phyloP scores from a whole-genome alignment of 129 eudicot genomes.

The Pulicaria dysenterica region DNA sequence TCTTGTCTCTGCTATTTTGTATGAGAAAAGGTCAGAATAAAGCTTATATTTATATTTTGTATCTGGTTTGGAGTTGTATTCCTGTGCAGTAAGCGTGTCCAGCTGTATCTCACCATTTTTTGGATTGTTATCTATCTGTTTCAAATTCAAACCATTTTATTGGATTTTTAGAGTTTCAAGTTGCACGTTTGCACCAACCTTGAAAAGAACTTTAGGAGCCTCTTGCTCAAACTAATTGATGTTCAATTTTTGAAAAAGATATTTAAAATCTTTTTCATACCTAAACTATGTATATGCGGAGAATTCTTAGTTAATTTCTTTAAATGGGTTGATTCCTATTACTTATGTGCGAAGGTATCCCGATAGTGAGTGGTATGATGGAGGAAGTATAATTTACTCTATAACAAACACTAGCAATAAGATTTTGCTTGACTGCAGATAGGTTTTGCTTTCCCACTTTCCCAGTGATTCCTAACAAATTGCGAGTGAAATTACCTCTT shows the following conservation, averaged over 20 bases:
- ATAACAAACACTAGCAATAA: constrained; percentile 7
- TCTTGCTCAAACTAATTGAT: background rate
- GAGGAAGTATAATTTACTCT: background rate
- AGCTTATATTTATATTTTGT: background rate
- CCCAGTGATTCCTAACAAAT: background rate
- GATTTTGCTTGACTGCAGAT: too few species aligned
- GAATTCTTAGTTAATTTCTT: background rate
- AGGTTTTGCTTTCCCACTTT: too few species aligned
- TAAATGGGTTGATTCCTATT: background rate
- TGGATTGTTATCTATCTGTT: constrained; percentile 1
- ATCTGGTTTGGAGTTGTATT: background rate
- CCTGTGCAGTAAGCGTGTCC: background rate
- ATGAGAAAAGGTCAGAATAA: constrained; percentile 81
- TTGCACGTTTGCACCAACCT: background rate
- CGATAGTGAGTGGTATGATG: background rate
- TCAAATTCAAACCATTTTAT: background rate
- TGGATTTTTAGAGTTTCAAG: background rate
- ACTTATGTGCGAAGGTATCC: background rate
- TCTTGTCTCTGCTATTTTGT: constrained; percentile 91
- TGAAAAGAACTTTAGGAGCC: constrained; percentile 1
- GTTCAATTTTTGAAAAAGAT: background rate
- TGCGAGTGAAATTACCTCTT: too few species aligned
- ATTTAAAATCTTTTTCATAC: background rate
- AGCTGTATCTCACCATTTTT: background rate
- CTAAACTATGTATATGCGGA: constrained; percentile 6